Evolutionary conservation across 2,329 filamentous ascomycete genomes (phyloP).

Genomic region (Penicillium sp.): DNA sequence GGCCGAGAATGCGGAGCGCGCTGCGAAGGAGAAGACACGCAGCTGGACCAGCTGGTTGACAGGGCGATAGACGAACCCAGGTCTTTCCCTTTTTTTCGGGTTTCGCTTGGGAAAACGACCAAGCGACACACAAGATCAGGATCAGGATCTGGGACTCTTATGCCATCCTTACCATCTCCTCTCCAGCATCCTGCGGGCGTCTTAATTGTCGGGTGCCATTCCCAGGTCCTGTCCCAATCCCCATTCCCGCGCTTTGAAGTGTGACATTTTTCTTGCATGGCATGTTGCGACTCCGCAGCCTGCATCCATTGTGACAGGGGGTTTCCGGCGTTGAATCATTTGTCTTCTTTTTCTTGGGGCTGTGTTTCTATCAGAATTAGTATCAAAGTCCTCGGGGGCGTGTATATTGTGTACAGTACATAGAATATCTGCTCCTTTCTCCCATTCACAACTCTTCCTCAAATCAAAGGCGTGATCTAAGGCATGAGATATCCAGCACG

Average conservation of each 20-base stretch:
- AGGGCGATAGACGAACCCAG: constrained; percentile 28
- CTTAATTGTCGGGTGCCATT: neutral
- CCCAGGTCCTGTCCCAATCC: neutral
- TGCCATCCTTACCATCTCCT: constrained; percentile 1
- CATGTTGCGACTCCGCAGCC: constrained; percentile 20
- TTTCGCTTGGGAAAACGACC: neutral
- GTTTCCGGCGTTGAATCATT: constrained; percentile 32
- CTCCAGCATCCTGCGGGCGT: neutral
- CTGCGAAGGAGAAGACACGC: constrained; percentile 35
- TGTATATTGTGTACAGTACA: constrained; percentile 38
- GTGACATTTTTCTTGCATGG: constrained; percentile 22
- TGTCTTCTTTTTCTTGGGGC: constrained; percentile 8
- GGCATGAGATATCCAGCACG: neutral
- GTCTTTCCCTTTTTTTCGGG: neutral
- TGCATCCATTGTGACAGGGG: constrained; percentile 28
- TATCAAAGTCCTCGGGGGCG: neutral
- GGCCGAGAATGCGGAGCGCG: constrained; percentile 36
- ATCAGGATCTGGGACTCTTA: neutral
- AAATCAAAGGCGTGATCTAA: neutral
- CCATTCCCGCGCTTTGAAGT: constrained; percentile 1
- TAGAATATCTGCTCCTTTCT: constrained; percentile 24
- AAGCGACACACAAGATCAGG: no score
- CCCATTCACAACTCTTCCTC: neutral
- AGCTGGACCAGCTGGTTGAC: constrained; percentile 43
- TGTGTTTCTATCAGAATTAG: constrained; percentile 23